A percentile compares a stretch with the other conserved stretches of the same genome.
phyloP scores from a whole-genome alignment of 306 rosid species.

The Prunus davidiana region DNA sequence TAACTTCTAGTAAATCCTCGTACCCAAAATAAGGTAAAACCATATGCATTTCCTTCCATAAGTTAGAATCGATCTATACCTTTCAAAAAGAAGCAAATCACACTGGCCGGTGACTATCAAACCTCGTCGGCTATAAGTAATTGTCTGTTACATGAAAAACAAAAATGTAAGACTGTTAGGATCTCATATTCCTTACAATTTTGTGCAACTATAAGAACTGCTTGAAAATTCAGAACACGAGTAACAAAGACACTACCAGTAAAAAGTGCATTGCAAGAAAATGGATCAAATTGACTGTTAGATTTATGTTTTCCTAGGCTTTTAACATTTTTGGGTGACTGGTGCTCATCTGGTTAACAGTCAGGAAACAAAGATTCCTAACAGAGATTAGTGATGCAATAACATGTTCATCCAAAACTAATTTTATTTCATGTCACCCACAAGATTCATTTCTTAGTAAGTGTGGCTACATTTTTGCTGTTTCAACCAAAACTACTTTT shows the following conservation, averaged over 20 bases:
- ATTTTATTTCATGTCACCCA: neutral
- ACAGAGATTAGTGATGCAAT: neutral
- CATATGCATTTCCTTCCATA: neutral
- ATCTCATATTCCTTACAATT: neutral
- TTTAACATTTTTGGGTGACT: too few species aligned
- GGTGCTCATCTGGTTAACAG: too few species aligned
- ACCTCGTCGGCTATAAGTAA: constrained; percentile 12
- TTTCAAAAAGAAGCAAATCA: neutral
- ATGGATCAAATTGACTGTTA: neutral
- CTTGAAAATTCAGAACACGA: neutral
- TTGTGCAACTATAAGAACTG: neutral
- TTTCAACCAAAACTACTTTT: neutral
- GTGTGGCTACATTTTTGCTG: too few species aligned
- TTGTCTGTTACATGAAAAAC: constrained; percentile 17
- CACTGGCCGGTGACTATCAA: neutral
- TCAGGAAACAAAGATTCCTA: too few species aligned
- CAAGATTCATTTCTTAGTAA: neutral
- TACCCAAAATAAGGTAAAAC: constrained; percentile 1
- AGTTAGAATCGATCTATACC: neutral
- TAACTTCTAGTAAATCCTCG: neutral
- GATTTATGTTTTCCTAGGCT: too few species aligned
- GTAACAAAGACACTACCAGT: neutral
- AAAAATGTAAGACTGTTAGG: neutral
- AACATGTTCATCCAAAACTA: neutral
- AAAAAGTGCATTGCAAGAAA: neutral